Evolutionary conservation across 2,329 filamentous ascomycete genomes (phyloP).

Genomic region (Rhytidhysteron rufulum): DNA sequence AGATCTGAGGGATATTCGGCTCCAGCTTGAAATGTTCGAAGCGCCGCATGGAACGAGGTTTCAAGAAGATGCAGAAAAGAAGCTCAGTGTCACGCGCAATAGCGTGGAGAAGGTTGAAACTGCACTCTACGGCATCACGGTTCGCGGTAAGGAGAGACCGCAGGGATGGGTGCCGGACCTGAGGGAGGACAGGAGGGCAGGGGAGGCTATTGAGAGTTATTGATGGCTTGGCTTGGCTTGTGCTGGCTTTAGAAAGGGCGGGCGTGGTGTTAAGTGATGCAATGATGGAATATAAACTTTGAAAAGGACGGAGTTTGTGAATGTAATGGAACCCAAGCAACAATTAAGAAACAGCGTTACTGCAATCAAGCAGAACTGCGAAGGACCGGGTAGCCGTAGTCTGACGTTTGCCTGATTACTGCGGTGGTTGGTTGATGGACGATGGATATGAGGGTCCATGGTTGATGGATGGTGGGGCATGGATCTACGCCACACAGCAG

Average conservation of each 20-base stretch:
- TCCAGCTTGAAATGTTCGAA: slow-evolving; percentile 71
- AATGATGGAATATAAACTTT: too few relatives aligned
- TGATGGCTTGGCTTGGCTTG: slow-evolving; percentile 8
- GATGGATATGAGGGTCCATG: too few relatives aligned
- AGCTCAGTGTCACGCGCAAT: slow-evolving; percentile 79
- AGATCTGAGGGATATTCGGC: slow-evolving; percentile 76
- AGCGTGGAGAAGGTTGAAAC: slow-evolving; percentile 94
- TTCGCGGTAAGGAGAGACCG: slow-evolving; percentile 82
- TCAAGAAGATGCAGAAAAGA: slow-evolving; percentile 65
- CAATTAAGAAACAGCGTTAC: too few relatives aligned
- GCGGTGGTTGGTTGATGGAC: too few relatives aligned
- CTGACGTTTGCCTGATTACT: too few relatives aligned
- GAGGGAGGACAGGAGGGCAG: slow-evolving; percentile 37
- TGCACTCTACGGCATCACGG: slow-evolving; percentile 79
- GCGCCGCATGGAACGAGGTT: slow-evolving; percentile 52
- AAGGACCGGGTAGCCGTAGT: too few relatives aligned
- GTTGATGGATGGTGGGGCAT: too few relatives aligned
- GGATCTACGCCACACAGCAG: too few relatives aligned
- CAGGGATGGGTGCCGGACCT: slow-evolving; percentile 89
- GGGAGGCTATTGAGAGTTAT: slow-evolving; percentile 41
- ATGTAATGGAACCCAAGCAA: too few relatives aligned
- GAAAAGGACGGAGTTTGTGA: too few relatives aligned
- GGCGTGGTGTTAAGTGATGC: too few relatives aligned
- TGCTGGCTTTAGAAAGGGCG: not conserved
- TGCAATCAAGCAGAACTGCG: too few relatives aligned